Conservation (phyloP, 306 rosid genomes). For the Potentilla sterilis region DNA sequence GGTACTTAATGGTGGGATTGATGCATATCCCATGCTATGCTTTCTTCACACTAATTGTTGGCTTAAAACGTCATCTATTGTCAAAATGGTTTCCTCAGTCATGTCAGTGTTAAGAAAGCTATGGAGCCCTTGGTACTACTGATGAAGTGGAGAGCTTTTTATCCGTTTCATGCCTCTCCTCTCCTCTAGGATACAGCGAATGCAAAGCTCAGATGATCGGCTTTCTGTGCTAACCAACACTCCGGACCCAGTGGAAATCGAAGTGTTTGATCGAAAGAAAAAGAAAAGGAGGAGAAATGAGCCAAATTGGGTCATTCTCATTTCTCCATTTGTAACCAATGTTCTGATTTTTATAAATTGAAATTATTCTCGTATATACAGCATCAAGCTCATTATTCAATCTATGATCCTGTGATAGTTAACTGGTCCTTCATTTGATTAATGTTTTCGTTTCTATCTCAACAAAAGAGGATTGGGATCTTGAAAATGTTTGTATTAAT, state of each 20-base stretch:
- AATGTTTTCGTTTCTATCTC: too few species aligned
- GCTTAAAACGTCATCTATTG: conserved; percentile 27
- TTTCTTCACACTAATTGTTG: conserved; percentile 25
- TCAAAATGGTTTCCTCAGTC: conserved; percentile 34
- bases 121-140: background rate
- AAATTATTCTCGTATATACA: background rate
- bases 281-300: background rate
- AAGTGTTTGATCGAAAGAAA: background rate
- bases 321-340: background rate
- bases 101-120: conserved; percentile 20
- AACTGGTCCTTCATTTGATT: background rate
- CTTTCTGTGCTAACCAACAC: background rate
- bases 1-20: conserved; percentile 41
- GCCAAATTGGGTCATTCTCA: background rate
- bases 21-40: conserved; percentile 48
- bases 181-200: background rate
- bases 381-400: background rate
- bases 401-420: background rate
- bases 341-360: background rate
- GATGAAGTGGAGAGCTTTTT: background rate
- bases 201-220: background rate
- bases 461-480: too few species aligned
- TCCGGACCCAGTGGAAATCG: background rate
- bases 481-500: background rate
- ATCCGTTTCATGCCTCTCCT: background rate